Conservation (phyloP, 192 early-diverging fungal species). For the Obelidium mucronatum region DNA sequence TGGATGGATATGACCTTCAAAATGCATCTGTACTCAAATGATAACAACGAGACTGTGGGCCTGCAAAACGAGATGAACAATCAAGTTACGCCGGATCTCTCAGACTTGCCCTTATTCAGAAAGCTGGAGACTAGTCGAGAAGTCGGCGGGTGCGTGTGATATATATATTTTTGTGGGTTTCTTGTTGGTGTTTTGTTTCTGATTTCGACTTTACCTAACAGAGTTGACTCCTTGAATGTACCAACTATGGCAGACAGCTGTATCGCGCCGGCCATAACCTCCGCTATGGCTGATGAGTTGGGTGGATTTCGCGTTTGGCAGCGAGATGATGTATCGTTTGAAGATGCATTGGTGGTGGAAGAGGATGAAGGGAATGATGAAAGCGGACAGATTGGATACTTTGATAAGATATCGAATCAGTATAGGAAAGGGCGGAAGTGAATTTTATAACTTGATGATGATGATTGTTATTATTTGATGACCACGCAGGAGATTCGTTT, state of each 20-base stretch:
- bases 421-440: neutral
- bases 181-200: no score
- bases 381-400: conserved; percentile 21
- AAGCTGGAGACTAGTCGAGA: conserved; percentile 8
- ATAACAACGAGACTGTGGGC: neutral
- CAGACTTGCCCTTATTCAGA: conserved; percentile 6
- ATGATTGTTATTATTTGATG: neutral
- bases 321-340: conserved; percentile 36
- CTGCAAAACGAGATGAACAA: neutral
- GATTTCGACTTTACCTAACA: neutral
- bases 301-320: neutral
- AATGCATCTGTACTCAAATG: conserved; percentile 30
- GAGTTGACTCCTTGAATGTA: neutral
- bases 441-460: neutral
- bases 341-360: conserved; percentile 36
- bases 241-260: conserved; percentile 10
- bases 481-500: no score
- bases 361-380: neutral
- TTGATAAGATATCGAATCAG: conserved; percentile 3
- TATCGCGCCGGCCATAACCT: neutral
- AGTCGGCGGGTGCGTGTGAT: neutral
- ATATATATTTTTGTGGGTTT: neutral
- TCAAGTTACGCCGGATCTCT: neutral
- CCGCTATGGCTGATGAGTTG: conserved; percentile 25
- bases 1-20: conserved; percentile 46